These are phyloP conservation scores for Luzula sylvatica DNA, from an alignment of 176 grass and related monocot genomes.

Conservation along the genomic window DNA sequence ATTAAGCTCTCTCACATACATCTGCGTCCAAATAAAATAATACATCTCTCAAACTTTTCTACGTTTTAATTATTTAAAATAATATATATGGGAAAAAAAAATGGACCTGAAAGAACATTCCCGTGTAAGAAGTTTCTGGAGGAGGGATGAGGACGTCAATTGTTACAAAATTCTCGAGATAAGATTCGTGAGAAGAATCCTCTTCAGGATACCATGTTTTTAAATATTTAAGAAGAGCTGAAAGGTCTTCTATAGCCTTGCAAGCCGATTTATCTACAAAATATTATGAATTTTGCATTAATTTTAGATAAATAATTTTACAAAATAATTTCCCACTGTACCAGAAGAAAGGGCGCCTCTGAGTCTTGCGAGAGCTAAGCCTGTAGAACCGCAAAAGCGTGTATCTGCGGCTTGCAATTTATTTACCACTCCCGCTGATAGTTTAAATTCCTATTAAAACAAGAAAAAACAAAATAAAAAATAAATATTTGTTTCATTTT, in stretches of 20 bases:
- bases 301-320: not conserved
- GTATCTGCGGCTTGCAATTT: constrained; percentile 87
- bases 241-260: constrained; percentile 85
- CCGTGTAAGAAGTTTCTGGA: constrained; percentile 67
- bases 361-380: constrained; percentile 86
- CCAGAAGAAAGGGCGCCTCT: constrained; percentile 76
- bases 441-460: constrained; percentile 52
- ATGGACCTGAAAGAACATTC: constrained; percentile 90
- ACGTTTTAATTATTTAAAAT: constrained; percentile 8
- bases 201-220: constrained; percentile 54
- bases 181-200: too few relatives aligned
- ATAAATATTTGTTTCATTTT: constrained; percentile 6
- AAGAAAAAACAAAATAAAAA: constrained; percentile 26
- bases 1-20: constrained; percentile 74
- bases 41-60: too few relatives aligned
- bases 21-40: constrained; percentile 25
- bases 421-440: constrained; percentile 88
- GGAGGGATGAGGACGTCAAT: constrained; percentile 97
- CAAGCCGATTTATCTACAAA: constrained; percentile 70
- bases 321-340: constrained; percentile 6
- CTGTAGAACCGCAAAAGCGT: constrained; percentile 76
- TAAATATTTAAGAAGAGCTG: constrained; percentile 61
- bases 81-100: constrained; percentile 7
- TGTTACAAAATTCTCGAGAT: constrained; percentile 49
- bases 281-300: not conserved